Base-by-base conservation (phyloP, 1,284 basidiomycete genomes). In the Ceratobasidium sp. region DNA sequence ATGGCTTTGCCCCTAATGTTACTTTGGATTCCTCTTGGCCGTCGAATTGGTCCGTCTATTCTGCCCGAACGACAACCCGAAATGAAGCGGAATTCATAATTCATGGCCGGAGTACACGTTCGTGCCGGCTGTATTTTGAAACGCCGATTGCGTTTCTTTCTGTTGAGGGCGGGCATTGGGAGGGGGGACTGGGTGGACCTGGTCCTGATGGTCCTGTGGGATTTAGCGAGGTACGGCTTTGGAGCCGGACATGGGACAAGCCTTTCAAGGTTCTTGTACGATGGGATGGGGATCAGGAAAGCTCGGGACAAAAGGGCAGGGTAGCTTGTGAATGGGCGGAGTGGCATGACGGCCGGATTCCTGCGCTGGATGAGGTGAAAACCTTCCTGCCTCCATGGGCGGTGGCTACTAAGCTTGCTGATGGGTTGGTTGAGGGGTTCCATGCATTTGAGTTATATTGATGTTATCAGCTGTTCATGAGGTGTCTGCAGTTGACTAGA, bases 251-350 rank as follows among this genome's bases (percentile, higher is more conserved):
- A n/a, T 93, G 91, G 87, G 87, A 84, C 14, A 83, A 83, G 74
- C 81, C 79, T 75, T 91, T 91, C 75, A 83, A 83, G 38, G 86
- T 91, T 26, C 85, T 88, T 75, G 80, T 88, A 41, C 81, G 82
- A 49, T 85, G 85, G 6, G 72, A 73, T 0, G 58, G 77, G 38
- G 70, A 76, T 35, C 78, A 73, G 26, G 64, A 72, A 61, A 49
- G 11, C 6, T 74, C 76, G n/a, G 73, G 77, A 57, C 77, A 87
- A 49, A 80, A 77, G 35, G 91, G 90, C 16, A 81, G 85, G 1
- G 84, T 89, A 44, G 87, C 87, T 35, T 93, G 91, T 75, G 85
- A 86, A 76, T 92, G 90, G 89, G 86, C 85, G 7, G 91, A 93
- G 78, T 88, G 89, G 78, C 86, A 87, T 30, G 80, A 35, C 83